Base-by-base conservation (phyloP, 345 rosid genomes). In the Populus davidiana region DNA sequence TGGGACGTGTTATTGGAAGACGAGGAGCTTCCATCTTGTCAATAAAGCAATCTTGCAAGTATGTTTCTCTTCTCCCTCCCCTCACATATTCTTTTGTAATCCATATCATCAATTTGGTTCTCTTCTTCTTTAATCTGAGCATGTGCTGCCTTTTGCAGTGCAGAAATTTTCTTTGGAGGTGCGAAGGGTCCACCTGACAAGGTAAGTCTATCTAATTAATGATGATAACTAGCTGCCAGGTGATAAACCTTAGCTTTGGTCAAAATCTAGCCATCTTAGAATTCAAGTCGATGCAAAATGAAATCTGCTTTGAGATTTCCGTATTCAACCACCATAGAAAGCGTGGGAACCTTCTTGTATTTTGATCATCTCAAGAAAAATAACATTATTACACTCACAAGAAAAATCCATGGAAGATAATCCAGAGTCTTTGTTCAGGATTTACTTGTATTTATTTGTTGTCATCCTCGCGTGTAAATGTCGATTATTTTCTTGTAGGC, bases 1-100 rank as follows among this genome's bases (percentile, higher is more conserved):
- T 95, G 99, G 99, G 99, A 18, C 86, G 87, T 77, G 75, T 95
- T 82, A 95, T 93, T 81, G 99, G 98, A 75, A 91, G 87, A 81
- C 88, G 91, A 83, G 99, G 98, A 81, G 79, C 94, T 62, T 87
- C 94, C 27, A 95, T 95, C 77, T 82, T 87, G 80, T 85, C 93
- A 38, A 84, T 95, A 47, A 95, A 95, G 89, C 83, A 90, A 81
- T 91, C 96, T 75, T 93, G 98, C 98, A 87, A 86, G 99, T 93
- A 84, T 50, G 16, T 79, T 52, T 68, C 21, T 70, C 56, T 70
- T 59, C 75, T 41, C 29, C 39, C 12, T 41, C 68, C 14, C 5
- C 27, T 5, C 66, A 36, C 74, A 38, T 11, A 18, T 52, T 2
- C 49, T 49, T 52, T 5, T 10, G 23, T 35, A 41, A 41, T 36